Evolutionary conservation across 164 flowering plant species (phyloP), one percentile per base, ranked within the genome.

Genomic region (Liquidambar formosana): DNA sequence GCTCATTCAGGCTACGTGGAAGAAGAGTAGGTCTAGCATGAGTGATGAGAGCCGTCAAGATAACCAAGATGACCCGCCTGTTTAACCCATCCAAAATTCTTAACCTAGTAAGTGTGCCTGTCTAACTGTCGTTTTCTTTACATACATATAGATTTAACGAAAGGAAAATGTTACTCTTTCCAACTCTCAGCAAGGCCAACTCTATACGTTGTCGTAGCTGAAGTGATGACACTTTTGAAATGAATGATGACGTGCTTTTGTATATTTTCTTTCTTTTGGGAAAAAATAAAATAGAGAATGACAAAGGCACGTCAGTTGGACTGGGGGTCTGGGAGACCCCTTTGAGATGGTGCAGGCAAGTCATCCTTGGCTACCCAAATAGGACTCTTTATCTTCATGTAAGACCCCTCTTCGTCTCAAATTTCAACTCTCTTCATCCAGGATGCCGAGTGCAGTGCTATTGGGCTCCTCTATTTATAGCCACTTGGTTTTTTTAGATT

Each of bases 301-400:
- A n/a, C n/a, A n/a, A n/a, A n/a, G n/a, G n/a, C n/a, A n/a, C n/a
- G n/a, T n/a, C n/a, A n/a, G n/a, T n/a, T n/a, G n/a, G n/a, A n/a
- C n/a, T n/a, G n/a, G n/a, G n/a, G n/a, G n/a, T n/a, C n/a, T n/a
- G n/a, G n/a, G n/a, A n/a, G n/a, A n/a, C n/a, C 22, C 13, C 8
- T 18, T 5, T 41, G 22, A 45, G 68, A 56, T 67, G 68, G 47
- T 48, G 33, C 71, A 74, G 82, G 82, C 82, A 79, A 76, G 78
- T 79, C 82, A 79, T 79, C 82, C 82, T 76, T 76, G 80, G 82
- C 82, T 76, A 74, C 82, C 66, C 68, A 56, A 73, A 74, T 62
- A 18, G 41, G 44, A 19, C 62, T 58, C 73, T 66, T 33, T 21
- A 63, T 58, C 78, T 62, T 72, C 81, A 78, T 69, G 76, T 57